Percentiles rank a stretch among this genome's conserved stretches.
Conservation (phyloP, 805 yeast species). For the Schwanniomyces yamadae region DNA sequence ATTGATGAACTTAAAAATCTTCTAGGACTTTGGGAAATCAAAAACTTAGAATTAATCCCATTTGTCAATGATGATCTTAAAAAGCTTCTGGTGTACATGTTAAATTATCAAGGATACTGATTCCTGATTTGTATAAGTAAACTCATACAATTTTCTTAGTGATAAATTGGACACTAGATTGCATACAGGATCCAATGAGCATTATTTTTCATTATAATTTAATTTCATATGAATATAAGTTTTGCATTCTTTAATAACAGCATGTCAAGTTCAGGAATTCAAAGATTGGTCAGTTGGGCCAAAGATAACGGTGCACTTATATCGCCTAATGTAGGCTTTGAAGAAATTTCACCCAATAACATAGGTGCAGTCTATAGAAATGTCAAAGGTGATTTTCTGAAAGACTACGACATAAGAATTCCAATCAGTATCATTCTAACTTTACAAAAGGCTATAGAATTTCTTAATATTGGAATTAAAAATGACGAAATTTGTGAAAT, state of each 20-base stretch:
- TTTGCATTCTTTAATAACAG: no score
- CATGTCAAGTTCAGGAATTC: no score
- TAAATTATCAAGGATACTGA: no score
- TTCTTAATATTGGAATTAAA: slow-evolving; percentile 1
- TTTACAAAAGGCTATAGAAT: slow-evolving; percentile 21
- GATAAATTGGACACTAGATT: no score
- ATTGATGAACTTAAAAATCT: slow-evolving; percentile 3
- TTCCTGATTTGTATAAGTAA: no score
- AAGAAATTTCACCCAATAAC: slow-evolving; percentile 17
- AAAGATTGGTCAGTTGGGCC: no score
- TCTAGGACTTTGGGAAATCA: background rate
- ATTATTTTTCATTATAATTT: no score
- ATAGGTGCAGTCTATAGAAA: slow-evolving; percentile 24
- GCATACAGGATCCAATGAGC: no score
- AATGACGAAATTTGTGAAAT: slow-evolving; percentile 6
- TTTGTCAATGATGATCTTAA: background rate
- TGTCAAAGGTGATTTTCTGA: slow-evolving; percentile 5
- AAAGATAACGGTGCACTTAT: slow-evolving; percentile 27
- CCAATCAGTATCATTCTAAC: slow-evolving; percentile 21
- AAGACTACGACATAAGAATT: slow-evolving; percentile 13
- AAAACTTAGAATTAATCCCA: background rate
- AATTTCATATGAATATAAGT: no score
- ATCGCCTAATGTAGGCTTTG: slow-evolving; percentile 22
- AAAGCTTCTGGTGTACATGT: background rate
- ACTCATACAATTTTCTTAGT: no score